Conservation (phyloP, 208 protist genomes). For the Leishmania gerbilli region DNA sequence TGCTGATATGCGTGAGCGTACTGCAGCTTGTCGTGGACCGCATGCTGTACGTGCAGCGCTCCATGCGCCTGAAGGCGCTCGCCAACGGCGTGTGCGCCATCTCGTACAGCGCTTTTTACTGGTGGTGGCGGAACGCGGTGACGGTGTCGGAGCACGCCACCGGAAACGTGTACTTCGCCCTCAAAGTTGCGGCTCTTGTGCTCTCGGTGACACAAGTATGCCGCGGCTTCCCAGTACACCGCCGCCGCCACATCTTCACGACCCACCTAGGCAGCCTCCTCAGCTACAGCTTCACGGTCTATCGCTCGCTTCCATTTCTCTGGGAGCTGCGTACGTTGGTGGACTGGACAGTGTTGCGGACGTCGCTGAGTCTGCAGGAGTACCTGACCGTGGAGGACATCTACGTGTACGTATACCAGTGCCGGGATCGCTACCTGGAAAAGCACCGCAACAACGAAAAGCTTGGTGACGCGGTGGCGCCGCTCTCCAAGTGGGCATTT, state of each 20-base stretch:
- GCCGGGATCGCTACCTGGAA: slow-evolving; percentile 31
- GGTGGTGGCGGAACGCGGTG: slow-evolving; percentile 53
- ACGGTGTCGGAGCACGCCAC: slow-evolving; percentile 17
- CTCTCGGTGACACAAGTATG: slow-evolving; percentile 64
- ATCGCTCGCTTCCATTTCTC: slow-evolving; percentile 74
- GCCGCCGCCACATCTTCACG: slow-evolving; percentile 69
- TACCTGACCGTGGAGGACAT: slow-evolving; percentile 87
- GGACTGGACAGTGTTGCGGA: slow-evolving; percentile 78
- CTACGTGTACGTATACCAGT: slow-evolving; percentile 56
- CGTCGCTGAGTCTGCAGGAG: slow-evolving; percentile 63
- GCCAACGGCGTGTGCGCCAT: slow-evolving; percentile 42
- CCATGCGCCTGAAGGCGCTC: slow-evolving; percentile 52
- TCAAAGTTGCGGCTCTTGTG: slow-evolving; percentile 48
- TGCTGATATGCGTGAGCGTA: slow-evolving; percentile 61
- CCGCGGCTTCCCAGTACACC: slow-evolving; percentile 59
- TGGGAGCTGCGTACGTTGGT: slow-evolving; percentile 75
- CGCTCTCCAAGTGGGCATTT: slow-evolving; percentile 36
- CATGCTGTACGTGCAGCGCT: slow-evolving; percentile 63
- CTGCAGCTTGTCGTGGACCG: slow-evolving; percentile 71
- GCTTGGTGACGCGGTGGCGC: slow-evolving; percentile 42
- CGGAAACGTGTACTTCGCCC: slow-evolving; percentile 51
- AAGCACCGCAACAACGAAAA: slow-evolving; percentile 12
- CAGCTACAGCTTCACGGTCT: slow-evolving; percentile 48
- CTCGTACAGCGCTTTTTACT: slow-evolving; percentile 51
- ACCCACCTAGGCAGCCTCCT: slow-evolving; percentile 37